These are phyloP conservation scores for Moesziomyces sp. DNA, from an alignment of 1,284 basidiomycete genomes.

Conservation along the genomic window DNA sequence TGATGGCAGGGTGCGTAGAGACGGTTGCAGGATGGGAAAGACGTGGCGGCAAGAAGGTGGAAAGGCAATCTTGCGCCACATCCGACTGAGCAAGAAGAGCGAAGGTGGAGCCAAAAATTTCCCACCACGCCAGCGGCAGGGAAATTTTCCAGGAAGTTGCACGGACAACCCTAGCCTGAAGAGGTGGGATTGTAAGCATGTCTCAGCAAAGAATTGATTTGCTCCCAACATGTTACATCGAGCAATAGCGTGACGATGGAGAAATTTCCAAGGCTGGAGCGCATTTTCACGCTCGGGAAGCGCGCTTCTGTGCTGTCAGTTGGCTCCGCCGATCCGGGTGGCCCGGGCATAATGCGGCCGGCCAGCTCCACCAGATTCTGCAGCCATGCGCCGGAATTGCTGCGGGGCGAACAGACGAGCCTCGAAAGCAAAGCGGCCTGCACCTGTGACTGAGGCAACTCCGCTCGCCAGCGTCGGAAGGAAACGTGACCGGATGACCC, in stretches of 20 bases:
- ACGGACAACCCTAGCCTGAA: background rate
- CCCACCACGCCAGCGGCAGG: background rate
- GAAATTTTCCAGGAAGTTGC: conserved; percentile 21
- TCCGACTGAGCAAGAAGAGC: background rate
- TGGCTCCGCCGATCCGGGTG: conserved; percentile 26
- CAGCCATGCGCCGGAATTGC: background rate
- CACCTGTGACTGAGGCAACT: background rate
- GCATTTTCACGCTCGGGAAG: conserved; percentile 36
- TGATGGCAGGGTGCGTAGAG: background rate
- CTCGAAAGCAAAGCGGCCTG: background rate
- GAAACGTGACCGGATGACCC: conserved; percentile 2
- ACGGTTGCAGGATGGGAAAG: too few relatives aligned
- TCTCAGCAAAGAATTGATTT: conserved; percentile 11
- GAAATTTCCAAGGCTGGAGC: background rate
- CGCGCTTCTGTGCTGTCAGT: background rate
- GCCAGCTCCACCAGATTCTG: conserved; percentile 4
- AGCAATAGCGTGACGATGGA: too few relatives aligned
- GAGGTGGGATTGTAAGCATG: conserved; percentile 17
- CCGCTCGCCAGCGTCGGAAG: conserved; percentile 12
- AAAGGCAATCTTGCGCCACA: too few relatives aligned
- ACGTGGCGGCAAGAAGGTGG: too few relatives aligned
- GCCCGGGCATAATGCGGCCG: conserved; percentile 17
- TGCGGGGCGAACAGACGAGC: background rate
- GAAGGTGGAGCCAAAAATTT: conserved; percentile 20
- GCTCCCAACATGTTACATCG: conserved; percentile 1